Percentiles rank a stretch among this genome's conserved stretches.
phyloP scores from a whole-genome alignment of 1,284 basidiomycete genomes.

The Leccinum ambiguum region DNA sequence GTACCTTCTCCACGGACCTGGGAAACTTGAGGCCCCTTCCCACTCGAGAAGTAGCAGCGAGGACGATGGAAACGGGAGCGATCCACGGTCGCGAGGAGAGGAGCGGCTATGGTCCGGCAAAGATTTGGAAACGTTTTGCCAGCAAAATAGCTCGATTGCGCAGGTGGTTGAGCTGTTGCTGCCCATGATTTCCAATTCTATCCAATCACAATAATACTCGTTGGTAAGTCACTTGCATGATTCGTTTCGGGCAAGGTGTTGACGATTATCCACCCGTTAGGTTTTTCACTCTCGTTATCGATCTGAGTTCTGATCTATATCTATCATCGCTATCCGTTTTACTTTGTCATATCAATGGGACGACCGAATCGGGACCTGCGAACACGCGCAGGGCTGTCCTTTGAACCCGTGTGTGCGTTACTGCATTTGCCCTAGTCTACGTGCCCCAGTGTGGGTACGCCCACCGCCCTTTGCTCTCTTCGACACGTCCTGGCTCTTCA shows the following conservation, averaged over 20 bases:
- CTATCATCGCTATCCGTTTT: constrained; percentile 26
- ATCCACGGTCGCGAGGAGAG: constrained; percentile 34
- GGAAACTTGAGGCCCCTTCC: constrained; percentile 50
- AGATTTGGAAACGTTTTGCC: constrained; percentile 67
- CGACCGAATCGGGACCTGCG: constrained; percentile 14
- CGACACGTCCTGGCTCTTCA: constrained; percentile 19
- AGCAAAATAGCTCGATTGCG: constrained; percentile 69
- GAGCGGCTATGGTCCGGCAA: constrained; percentile 63
- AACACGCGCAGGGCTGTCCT: constrained; percentile 28
- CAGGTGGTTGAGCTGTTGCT: constrained; percentile 56
- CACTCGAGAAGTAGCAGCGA: constrained; percentile 36
- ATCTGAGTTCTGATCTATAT: constrained; percentile 26
- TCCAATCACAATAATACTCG: constrained; percentile 25
- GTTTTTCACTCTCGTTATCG: constrained; percentile 23
- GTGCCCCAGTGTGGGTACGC: constrained; percentile 26
- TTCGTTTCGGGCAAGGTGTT: constrained; percentile 8
- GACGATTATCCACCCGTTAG: constrained; percentile 15
- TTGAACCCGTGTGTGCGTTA: neutral
- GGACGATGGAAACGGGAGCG: constrained; percentile 34
- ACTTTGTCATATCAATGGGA: constrained; percentile 23
- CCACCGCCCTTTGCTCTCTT: constrained; percentile 21
- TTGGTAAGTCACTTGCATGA: constrained; percentile 23
- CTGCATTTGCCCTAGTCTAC: constrained; percentile 21
- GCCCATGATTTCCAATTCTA: constrained; percentile 39
- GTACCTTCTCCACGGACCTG: constrained; percentile 60